Evolutionary conservation across 176 grass and related monocot genomes (phyloP).

Genomic region (bread wheat (Triticum aestivum)): DNA sequence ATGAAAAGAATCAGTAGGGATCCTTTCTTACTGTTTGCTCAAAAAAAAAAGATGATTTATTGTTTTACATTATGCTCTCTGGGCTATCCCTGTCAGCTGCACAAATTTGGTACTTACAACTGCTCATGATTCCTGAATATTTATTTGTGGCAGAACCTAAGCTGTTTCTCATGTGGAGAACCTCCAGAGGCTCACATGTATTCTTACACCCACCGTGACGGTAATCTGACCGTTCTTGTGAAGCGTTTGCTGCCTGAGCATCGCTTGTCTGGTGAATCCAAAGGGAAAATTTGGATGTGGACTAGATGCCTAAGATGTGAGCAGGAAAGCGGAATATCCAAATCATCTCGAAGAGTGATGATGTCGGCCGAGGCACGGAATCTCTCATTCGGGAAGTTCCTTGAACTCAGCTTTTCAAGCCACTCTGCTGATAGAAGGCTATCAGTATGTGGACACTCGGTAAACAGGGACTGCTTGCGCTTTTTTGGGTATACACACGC

Average conservation of each 20-base stretch:
- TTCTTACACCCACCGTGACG: conserved; percentile 78
- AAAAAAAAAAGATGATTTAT: not conserved
- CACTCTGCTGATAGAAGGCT: conserved; percentile 75
- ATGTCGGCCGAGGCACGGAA: conserved; percentile 68
- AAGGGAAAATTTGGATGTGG: conserved; percentile 98
- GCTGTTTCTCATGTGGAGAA: conserved; percentile 79
- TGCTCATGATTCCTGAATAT: conserved; percentile 1
- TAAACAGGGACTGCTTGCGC: conserved; percentile 86
- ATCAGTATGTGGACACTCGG: conserved; percentile 76
- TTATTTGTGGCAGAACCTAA: conserved; percentile 53
- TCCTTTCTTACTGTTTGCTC: not conserved
- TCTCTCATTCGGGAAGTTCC: conserved; percentile 93
- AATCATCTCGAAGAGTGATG: conserved; percentile 55
- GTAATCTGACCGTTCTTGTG: conserved; percentile 73
- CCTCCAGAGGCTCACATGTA: conserved; percentile 80
- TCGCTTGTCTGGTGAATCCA: conserved; percentile 59
- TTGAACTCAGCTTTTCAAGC: conserved; percentile 92
- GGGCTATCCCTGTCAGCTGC: not conserved
- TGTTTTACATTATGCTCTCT: not conserved
- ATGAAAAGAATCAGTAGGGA: not conserved
- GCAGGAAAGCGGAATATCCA: conserved; percentile 47
- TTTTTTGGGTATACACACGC: conserved; percentile 74
- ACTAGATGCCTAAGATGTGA: conserved; percentile 85
- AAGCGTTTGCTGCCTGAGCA: conserved; percentile 46
- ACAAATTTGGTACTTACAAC: not conserved